Percentiles rank a stretch among this genome's conserved stretches.
Evolutionary conservation across 176 grass and related monocot genomes (phyloP).

Genomic region (Hordeum vulgare): MorexV3_pseudomolecules_assembly NC_058519.1:222818421-222818920

Average conservation of each 20-base stretch:
- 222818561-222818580: slow-evolving; percentile 36
- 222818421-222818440: background rate
- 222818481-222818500: background rate
- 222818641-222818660: slow-evolving; percentile 7
- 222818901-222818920: background rate
- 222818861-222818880: background rate
- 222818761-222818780: slow-evolving; percentile 82
- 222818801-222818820: background rate
- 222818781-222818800: slow-evolving; percentile 89
- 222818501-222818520: slow-evolving; percentile 40
- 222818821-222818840: background rate
- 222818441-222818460: background rate
- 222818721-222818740: slow-evolving; percentile 78
- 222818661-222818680: slow-evolving; percentile 14
- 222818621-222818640: slow-evolving; percentile 33
- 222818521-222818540: slow-evolving; percentile 41
- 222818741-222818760: slow-evolving; percentile 86
- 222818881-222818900: background rate
- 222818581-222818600: slow-evolving; percentile 47
- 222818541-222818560: slow-evolving; percentile 8
- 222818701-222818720: slow-evolving; percentile 53
- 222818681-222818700: slow-evolving; percentile 51
- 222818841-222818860: background rate
- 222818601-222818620: slow-evolving; percentile 51
- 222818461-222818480: background rate